Base-by-base conservation (phyloP, 805 yeast genomes). In the Cyberlindnera galapagoensis region DNA sequence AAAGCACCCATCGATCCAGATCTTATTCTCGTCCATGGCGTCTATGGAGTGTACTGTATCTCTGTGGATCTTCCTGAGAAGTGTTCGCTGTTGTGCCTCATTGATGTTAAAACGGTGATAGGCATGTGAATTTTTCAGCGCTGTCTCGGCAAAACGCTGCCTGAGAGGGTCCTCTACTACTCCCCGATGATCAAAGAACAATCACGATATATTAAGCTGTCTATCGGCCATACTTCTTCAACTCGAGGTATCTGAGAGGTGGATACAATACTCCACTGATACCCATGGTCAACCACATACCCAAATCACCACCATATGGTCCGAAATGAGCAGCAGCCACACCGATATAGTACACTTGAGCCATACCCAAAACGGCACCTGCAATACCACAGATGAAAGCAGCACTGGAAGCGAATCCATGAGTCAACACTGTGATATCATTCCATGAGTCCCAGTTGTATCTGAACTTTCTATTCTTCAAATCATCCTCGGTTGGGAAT, bases 1-100 rank as follows among this genome's bases (percentile, higher is more conserved):
- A 60, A 92, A 92, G 55, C 98, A 92, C 0, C 98, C 98, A 56
- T 92, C 98, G 18, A 92, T 76, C 98, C 98, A 92, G 38, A 90
- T 80, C 31, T 80, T n/a, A 8, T 22, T 17, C 6, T 30, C 32
- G 17, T 23, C 13, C 18, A 28, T 13, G 9, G 12, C 12, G 25
- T 23, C n/a, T n/a, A n/a, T n/a, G n/a, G n/a, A n/a, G n/a, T n/a
- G n/a, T n/a, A n/a, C n/a, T n/a, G n/a, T n/a, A n/a, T n/a, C n/a
- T n/a, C n/a, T n/a, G n/a, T n/a, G n/a, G n/a, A n/a, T n/a, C n/a
- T n/a, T n/a, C n/a, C n/a, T n/a, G n/a, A n/a, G n/a, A n/a, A n/a
- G n/a, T n/a, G n/a, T n/a, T n/a, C n/a, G n/a, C n/a, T n/a, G n/a
- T n/a, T n/a, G n/a, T n/a, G n/a, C n/a, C n/a, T n/a, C n/a, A n/a